phyloP scores from a whole-genome alignment of 768 basidiomycete species.

The Phaeotremella skinneri region DNA sequence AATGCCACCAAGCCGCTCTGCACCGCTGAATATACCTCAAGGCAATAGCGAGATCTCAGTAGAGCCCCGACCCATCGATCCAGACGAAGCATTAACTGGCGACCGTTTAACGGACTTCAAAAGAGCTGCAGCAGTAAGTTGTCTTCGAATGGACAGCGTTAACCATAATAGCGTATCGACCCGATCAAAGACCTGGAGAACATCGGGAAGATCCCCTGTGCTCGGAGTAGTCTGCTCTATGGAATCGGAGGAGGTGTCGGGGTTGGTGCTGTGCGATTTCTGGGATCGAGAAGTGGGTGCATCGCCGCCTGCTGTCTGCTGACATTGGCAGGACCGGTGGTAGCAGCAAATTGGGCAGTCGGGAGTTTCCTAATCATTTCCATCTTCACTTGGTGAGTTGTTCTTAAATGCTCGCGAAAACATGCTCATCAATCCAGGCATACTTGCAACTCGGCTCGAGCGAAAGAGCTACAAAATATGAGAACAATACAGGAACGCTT shows the following conservation, averaged over 20 bases:
- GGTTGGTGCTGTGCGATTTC: constrained; percentile 42
- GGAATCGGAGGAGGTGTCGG: constrained; percentile 48
- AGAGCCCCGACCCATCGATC: constrained; percentile 17
- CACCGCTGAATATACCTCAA: constrained; percentile 39
- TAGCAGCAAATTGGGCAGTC: constrained; percentile 47
- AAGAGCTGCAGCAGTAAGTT: constrained; percentile 36
- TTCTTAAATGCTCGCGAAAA: not conserved
- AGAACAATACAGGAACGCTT: constrained; percentile 46
- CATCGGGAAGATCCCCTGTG: constrained; percentile 48
- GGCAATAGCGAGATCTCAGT: constrained; percentile 32
- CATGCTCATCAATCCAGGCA: constrained; percentile 29
- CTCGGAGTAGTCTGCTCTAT: constrained; percentile 43
- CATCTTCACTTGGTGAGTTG: constrained; percentile 40
- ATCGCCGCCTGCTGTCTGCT: not conserved
- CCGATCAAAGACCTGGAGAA: constrained; percentile 40
- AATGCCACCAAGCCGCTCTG: not conserved
- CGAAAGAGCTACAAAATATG: constrained; percentile 44
- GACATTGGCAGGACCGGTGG: constrained; percentile 20
- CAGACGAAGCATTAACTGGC: constrained; percentile 36
- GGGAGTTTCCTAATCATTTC: constrained; percentile 42
- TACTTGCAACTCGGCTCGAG: constrained; percentile 43
- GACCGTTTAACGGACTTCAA: constrained; percentile 33
- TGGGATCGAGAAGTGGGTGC: constrained; percentile 42
- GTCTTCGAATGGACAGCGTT: not conserved
- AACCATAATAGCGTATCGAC: constrained; percentile 37